Evolutionary conservation across 2,329 filamentous ascomycete genomes (phyloP).

Genomic region (Pseudogymnoascus sp.): DNA sequence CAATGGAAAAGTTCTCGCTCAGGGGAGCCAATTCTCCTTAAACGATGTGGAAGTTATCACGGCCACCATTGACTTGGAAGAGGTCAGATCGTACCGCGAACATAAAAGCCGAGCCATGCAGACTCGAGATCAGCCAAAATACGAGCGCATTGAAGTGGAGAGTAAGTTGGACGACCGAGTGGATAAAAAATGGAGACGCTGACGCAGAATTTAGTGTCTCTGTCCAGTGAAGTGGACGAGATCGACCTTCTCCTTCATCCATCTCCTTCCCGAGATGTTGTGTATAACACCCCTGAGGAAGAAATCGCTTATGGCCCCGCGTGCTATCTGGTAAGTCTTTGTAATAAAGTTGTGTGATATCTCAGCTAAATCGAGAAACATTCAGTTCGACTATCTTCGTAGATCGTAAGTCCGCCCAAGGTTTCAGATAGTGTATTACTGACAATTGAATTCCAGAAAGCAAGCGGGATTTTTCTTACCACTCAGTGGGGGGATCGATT

Average conservation of each 20-base stretch:
- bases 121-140: slow-evolving; percentile 24
- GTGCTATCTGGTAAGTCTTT: slow-evolving; percentile 43
- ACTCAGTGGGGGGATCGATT: slow-evolving; percentile 53
- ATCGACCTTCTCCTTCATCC: slow-evolving; percentile 35
- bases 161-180: neutral
- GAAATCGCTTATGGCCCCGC: slow-evolving; percentile 58
- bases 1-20: slow-evolving; percentile 53
- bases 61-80: slow-evolving; percentile 62
- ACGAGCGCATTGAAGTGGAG: slow-evolving; percentile 32
- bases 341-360: neutral
- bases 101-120: slow-evolving; percentile 22
- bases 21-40: slow-evolving; percentile 57
- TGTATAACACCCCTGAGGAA: slow-evolving; percentile 55
- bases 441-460: neutral
- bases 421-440: neutral
- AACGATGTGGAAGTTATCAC: slow-evolving; percentile 58
- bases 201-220: slow-evolving; percentile 26
- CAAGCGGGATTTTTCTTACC: slow-evolving; percentile 48
- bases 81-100: slow-evolving; percentile 52
- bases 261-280: slow-evolving; percentile 33
- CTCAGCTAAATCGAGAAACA: neutral
- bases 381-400: slow-evolving; percentile 50
- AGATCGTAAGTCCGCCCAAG: slow-evolving; percentile 27
- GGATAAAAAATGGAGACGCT: neutral
- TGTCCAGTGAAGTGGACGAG: slow-evolving; percentile 34